Evolutionary conservation across 768 basidiomycete genomes (phyloP).

Genomic region (Favolaschia claudopus): DNA sequence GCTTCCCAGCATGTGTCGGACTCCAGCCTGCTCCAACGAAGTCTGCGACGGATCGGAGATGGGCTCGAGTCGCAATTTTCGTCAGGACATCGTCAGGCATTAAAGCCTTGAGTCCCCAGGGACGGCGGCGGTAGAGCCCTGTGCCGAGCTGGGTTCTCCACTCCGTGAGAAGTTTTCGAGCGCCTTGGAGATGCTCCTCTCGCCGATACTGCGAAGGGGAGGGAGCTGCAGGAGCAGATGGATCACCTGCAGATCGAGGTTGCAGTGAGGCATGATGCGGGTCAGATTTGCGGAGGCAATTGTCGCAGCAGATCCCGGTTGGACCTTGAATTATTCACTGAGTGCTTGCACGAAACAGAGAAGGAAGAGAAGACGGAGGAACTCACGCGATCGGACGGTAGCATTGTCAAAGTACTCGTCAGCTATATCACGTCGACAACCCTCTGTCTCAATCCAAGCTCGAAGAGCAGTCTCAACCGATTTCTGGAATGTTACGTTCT

Average conservation of each 20-base stretch:
- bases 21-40: constrained; percentile 15
- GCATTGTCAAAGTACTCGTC: constrained; percentile 37
- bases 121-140: background rate
- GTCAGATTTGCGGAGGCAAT: constrained; percentile 1
- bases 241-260: background rate
- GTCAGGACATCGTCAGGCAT: constrained; percentile 29
- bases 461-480: constrained; percentile 32
- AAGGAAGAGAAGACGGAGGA: no score
- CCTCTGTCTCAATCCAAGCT: constrained; percentile 30
- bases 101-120: constrained; percentile 1
- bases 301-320: constrained; percentile 23
- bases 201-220: background rate
- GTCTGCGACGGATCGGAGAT: constrained; percentile 24
- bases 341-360: no score
- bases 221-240: background rate
- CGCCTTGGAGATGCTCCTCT: background rate
- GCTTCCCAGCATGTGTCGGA: constrained; percentile 16
- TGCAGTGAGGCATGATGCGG: background rate
- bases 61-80: constrained; percentile 22
- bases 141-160: background rate
- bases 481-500: constrained; percentile 15
- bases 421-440: constrained; percentile 30
- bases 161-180: background rate
- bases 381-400: constrained; percentile 13
- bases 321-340: constrained; percentile 8